Percentiles rank a stretch among this genome's conserved stretches.
Evolutionary conservation across 768 basidiomycete genomes (phyloP).

Genomic region (Leucosporidium scottii): DNA sequence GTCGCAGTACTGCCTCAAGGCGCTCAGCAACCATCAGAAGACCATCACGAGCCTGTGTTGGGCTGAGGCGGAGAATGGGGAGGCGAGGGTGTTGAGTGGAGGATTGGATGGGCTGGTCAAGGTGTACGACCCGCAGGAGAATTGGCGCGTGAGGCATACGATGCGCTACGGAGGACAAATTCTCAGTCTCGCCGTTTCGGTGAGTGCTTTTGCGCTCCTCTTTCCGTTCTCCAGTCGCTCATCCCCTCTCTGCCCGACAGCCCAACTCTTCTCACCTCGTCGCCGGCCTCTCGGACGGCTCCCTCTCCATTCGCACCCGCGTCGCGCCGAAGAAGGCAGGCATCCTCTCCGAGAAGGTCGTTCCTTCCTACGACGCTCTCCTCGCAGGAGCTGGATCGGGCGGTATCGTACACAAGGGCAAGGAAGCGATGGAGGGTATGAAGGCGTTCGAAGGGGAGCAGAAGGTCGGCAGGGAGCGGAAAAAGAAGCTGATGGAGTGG

Average conservation of each 20-base stretch:
- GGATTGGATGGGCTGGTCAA: slow-evolving; percentile 97
- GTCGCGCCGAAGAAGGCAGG: slow-evolving; percentile 43
- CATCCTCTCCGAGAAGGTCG: slow-evolving; percentile 27
- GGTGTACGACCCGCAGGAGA: slow-evolving; percentile 82
- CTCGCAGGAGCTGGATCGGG: slow-evolving; percentile 31
- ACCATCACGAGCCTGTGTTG: slow-evolving; percentile 70
- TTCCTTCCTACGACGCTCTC: slow-evolving; percentile 31
- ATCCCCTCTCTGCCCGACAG: slow-evolving; percentile 45
- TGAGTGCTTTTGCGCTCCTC: slow-evolving; percentile 44
- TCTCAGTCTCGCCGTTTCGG: slow-evolving; percentile 82
- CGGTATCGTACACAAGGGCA: slow-evolving; percentile 19
- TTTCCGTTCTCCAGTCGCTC: not conserved
- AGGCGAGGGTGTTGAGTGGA: slow-evolving; percentile 75
- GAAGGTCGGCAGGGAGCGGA: slow-evolving; percentile 64
- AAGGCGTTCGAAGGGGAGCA: slow-evolving; percentile 54
- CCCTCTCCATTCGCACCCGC: slow-evolving; percentile 88
- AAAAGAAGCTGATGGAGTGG: slow-evolving; percentile 70
- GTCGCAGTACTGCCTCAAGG: slow-evolving; percentile 65
- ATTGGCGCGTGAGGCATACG: slow-evolving; percentile 92
- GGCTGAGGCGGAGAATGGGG: slow-evolving; percentile 50
- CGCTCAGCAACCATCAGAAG: slow-evolving; percentile 96
- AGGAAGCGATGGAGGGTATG: slow-evolving; percentile 28
- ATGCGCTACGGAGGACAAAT: slow-evolving; percentile 96
- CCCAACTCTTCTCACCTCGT: slow-evolving; percentile 95
- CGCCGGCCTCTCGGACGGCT: slow-evolving; percentile 96